A percentile compares a stretch with the other conserved stretches of the same genome.
Evolutionary conservation across 805 yeast genomes (phyloP).

Genomic region (Metschnikowia chrysomelidarum): DNA sequence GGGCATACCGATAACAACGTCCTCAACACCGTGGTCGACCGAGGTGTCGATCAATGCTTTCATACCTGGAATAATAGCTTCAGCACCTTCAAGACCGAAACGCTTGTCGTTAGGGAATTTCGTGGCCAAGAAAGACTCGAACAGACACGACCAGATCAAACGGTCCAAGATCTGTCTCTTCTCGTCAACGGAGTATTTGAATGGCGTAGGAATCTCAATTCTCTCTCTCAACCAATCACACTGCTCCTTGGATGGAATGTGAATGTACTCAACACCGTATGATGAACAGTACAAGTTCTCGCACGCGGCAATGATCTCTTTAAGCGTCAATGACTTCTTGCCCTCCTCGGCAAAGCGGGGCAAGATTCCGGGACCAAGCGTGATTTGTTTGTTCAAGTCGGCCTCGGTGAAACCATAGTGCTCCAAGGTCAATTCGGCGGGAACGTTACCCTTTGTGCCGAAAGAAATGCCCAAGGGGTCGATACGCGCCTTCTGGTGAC

Average conservation of each 20-base stretch:
- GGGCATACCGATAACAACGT: slow-evolving; percentile 98
- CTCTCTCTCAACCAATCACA: slow-evolving; percentile 99
- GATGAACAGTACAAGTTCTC: slow-evolving; percentile 83
- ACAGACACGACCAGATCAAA: slow-evolving; percentile 92
- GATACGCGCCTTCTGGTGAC: slow-evolving; percentile 91
- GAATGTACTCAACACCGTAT: slow-evolving; percentile 94
- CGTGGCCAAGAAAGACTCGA: slow-evolving; percentile 88
- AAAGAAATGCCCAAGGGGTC: slow-evolving; percentile 93
- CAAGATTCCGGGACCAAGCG: slow-evolving; percentile 95
- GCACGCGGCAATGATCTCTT: slow-evolving; percentile 74
- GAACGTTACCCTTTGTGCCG: slow-evolving; percentile 66
- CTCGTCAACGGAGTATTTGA: slow-evolving; percentile 77
- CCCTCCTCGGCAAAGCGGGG: slow-evolving; percentile 79
- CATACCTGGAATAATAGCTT: slow-evolving; percentile 94
- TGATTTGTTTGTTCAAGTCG: slow-evolving; percentile 79
- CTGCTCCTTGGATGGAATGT: slow-evolving; percentile 90
- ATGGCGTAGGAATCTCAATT: slow-evolving; percentile 89
- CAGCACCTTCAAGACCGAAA: slow-evolving; percentile 98
- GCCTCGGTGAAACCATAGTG: slow-evolving; percentile 88
- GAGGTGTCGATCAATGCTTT: slow-evolving; percentile 92
- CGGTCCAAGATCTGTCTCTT: slow-evolving; percentile 96
- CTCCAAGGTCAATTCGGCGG: slow-evolving; percentile 87
- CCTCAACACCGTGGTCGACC: slow-evolving; percentile 91
- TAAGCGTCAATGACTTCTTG: slow-evolving; percentile 64
- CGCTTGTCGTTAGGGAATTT: slow-evolving; percentile 98